Evolutionary conservation across 371 early-diverging fungal species (phyloP).

Genomic region (Phascolomyces articulosus): DNA sequence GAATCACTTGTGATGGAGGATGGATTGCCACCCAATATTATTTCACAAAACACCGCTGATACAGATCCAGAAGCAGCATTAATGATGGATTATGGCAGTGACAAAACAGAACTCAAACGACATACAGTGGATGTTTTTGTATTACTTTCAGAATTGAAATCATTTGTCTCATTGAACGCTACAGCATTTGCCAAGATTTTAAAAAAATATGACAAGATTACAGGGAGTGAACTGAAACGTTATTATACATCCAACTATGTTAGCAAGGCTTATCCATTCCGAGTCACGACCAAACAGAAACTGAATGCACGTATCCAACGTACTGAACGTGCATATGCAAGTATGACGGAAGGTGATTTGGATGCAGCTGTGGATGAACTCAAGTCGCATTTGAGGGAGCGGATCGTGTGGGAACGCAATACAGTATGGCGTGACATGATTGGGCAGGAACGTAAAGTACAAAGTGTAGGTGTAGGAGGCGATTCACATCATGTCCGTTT

Average conservation of each 20-base stretch:
- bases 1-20: slow-evolving; percentile 31
- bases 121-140: slow-evolving; percentile 74
- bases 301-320: slow-evolving; percentile 66
- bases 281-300: slow-evolving; percentile 53
- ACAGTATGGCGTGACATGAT: slow-evolving; percentile 98
- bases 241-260: slow-evolving; percentile 54
- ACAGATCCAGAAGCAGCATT: slow-evolving; percentile 23
- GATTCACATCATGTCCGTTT: slow-evolving; percentile 23
- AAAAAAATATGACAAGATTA: slow-evolving; percentile 96
- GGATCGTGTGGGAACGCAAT: slow-evolving; percentile 95
- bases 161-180: slow-evolving; percentile 90
- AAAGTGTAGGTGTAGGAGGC: slow-evolving; percentile 61
- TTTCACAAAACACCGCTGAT: slow-evolving; percentile 34
- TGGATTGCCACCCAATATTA: slow-evolving; percentile 44
- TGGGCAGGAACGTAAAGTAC: slow-evolving; percentile 84
- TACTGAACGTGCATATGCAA: slow-evolving; percentile 61
- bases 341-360: slow-evolving; percentile 49
- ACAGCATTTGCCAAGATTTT: slow-evolving; percentile 96
- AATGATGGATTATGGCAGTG: neutral
- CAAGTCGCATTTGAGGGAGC: slow-evolving; percentile 82
- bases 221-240: slow-evolving; percentile 60
- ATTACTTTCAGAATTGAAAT: slow-evolving; percentile 81
- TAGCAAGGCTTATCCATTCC: slow-evolving; percentile 69
- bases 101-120: slow-evolving; percentile 29
- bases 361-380: slow-evolving; percentile 77